Evolutionary conservation across 148 eudicot species (phyloP), one percentile per base, ranked within the genome.

Genomic region (Persicaria maculosa): DNA sequence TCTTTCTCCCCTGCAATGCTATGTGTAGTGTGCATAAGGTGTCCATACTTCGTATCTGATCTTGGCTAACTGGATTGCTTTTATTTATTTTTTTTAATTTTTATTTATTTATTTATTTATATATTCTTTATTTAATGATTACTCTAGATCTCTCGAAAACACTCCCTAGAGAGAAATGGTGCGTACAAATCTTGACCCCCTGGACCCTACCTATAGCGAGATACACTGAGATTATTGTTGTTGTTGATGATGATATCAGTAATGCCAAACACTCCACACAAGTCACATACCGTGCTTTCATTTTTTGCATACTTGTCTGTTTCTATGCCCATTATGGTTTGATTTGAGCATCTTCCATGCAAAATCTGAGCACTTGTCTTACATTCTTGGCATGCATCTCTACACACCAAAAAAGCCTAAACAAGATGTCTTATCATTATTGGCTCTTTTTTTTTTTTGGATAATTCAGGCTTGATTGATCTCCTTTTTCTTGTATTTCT

Each of bases 401-500:
- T 55, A 55, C 61, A 9, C 9, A 7, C 61, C 61, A 2, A 55
- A 55, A 55, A 55, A 55, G 61, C 61, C 61, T 55, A 55, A 55
- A 55, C 61, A 55, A 19, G 25, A 55, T 55, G 54, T 50, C 54
- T 11, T 9, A 55, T 55, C 1, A 3, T 31, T 31, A 31, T 31
- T 31, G 40, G 7, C 9, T 7, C 16, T 55, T 1, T 55, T 55
- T 20, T 55, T 55, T 55, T 55, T 55, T 20, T 19, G n/a, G n/a
- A n/a, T 55, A 55, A 55, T 55, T 54, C 59, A 54, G 61, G 61
- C 61, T n/a, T 55, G 9, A 55, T 55, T 55, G 61, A 50, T 50
- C 14, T 12, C 5, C 15, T 50, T 50, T 50, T 50, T 50, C 54
- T 50, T 50, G 16, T 50, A 50, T 16, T 50, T 10, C 3, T 50